Base-by-base conservation (phyloP, 192 early-diverging fungal genomes). In the Podila epicladia region DNA sequence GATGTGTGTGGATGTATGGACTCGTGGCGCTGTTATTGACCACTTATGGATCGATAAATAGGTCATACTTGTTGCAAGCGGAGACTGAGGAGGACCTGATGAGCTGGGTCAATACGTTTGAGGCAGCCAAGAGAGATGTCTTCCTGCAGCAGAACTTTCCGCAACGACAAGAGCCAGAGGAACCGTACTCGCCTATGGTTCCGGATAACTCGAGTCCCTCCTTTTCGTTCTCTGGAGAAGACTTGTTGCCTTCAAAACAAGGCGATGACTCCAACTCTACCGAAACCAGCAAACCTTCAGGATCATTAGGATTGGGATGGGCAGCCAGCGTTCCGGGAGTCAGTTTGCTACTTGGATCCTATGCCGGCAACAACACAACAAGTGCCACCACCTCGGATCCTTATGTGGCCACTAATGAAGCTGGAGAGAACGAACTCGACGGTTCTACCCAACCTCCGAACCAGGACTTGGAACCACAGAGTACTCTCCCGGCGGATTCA, bases 51-150 rank as follows among this genome's bases (percentile, higher is more conserved):
- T 12, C 15, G 4, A n/a, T 45, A 59, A 37, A 55, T 76, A 86
- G 69, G 37, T 79, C 83, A 1, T 87, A 87, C 32, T 41, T 89
- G 15, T 59, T 91, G 17, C 87, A 89, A 76, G 93, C 93, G 6
- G 92, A 94, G 72, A 93, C 86, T 8, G 93, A 93, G 53, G 82
- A 90, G 3, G 92, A 93, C 9, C 78, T 93, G 84, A 71, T 80
- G 49, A 85, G 83, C n/a, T 94, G 93, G 93, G 88, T 92, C 26
- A 70, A 71, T 13, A 80, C 78, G 26, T 89, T 94, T 62, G 89
- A 92, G 31, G 85, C 75, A 12, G 87, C 92, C 28, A 93, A 93
- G 60, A 62, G 78, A 11, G 66, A 80, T 60, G 62, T 65, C 12
- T 64, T 84, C 45, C 13, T 68, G 20, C 71, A 73, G 41, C 80